A percentile compares a stretch with the other conserved stretches of the same genome.
phyloP scores from a whole-genome alignment of 1,284 basidiomycete genomes.

The Chalciporus sp. region DNA sequence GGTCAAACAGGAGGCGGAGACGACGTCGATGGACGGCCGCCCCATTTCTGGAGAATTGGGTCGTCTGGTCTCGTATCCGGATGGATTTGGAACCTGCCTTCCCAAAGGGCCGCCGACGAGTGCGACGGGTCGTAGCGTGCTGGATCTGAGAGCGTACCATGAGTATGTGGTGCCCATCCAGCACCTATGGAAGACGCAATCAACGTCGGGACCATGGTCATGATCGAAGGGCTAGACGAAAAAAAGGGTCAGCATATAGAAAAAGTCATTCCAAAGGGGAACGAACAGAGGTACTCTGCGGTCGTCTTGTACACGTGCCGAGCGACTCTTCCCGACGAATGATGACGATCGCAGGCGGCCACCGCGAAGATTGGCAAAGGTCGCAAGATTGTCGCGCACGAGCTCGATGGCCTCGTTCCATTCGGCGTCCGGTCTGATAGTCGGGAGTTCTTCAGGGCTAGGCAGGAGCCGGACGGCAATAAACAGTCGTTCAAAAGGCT shows the following conservation, averaged over 20 bases:
- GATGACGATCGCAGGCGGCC: constrained; percentile 83
- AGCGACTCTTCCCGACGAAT: constrained; percentile 79
- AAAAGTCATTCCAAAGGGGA: background rate
- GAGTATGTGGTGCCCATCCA: constrained; percentile 63
- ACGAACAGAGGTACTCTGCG: constrained; percentile 44
- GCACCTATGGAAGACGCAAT: constrained; percentile 86
- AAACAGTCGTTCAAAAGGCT: constrained; percentile 77
- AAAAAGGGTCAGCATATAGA: constrained; percentile 8
- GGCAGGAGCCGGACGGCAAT: constrained; percentile 67
- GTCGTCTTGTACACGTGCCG: constrained; percentile 55
- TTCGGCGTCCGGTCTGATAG: constrained; percentile 59
- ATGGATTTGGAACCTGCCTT: constrained; percentile 84
- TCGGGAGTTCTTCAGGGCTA: constrained; percentile 72
- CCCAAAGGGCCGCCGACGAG: constrained; percentile 78
- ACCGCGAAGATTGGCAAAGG: constrained; percentile 82
- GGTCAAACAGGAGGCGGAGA: constrained; percentile 21
- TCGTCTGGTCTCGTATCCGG: constrained; percentile 72
- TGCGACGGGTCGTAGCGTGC: constrained; percentile 75
- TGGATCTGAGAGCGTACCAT: constrained; percentile 71
- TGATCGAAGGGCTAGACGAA: constrained; percentile 56
- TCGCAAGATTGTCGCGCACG: constrained; percentile 83
- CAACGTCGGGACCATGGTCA: constrained; percentile 89
- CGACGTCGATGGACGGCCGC: constrained; percentile 20
- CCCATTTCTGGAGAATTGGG: constrained; percentile 45
- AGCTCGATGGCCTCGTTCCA: constrained; percentile 75